Evolutionary conservation across 768 basidiomycete species (phyloP), one percentile per base, ranked within the genome.

Genomic region (Boletus subcaerulescens): DNA sequence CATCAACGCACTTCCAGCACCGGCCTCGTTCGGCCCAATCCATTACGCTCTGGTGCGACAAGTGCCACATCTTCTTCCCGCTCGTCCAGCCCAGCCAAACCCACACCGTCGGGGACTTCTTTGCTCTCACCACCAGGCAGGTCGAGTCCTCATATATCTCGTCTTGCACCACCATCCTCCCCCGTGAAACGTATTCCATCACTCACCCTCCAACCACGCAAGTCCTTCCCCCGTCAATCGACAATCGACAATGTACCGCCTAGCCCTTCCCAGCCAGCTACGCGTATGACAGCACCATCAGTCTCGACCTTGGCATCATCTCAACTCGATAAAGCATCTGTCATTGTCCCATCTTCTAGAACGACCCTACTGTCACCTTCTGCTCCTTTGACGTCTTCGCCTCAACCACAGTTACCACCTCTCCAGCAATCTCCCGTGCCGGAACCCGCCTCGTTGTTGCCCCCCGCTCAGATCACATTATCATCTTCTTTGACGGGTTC

Each of bases 1-100:
- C 88, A 91, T 67, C 81, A 83, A 56, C 79, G 87, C 29, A 83
- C 83, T 0, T 66, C 78, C n/a, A 89, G 82, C 55, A 69, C 71
- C 6, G 71, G 77, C 39, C 69, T 64, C n/a, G 43, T 74, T 65
- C 83, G 51, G 48, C 75, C 58, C 67, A 74, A 62, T 61, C 76
- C 56, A 59, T 69, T 65, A 14, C 76, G 82, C 24, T 77, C 80
- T 7, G 58, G 53, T 3, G 40, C 60, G 7, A n/a, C 45, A 6
- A 75, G 79, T 3, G 63, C 54, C 20, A 65, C 68, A 41, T 69
- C 74, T 32, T 85, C 87, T 17, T 81, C 86, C 10, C 84, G 89
- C 18, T 81, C 89, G 8, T 69, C 72, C 5, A 91, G 87, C 65
- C 89, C 89, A 18, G 76, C 73, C 24, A 86, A 86, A 64, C 71